These are phyloP conservation scores for Fallopia convolvulus DNA, from an alignment of 148 eudicot genomes.

Conservation along the genomic window DNA sequence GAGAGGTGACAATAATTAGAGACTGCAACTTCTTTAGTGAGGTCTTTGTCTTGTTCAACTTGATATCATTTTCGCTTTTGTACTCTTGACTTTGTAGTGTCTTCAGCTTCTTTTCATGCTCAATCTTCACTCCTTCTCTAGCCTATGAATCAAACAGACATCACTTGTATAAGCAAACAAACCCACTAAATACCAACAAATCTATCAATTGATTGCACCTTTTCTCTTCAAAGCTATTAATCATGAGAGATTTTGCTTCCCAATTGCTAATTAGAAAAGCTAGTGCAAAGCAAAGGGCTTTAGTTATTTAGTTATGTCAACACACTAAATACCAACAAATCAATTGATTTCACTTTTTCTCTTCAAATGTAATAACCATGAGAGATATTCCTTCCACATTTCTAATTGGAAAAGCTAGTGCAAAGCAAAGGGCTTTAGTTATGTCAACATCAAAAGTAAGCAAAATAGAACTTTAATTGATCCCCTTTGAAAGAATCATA, in stretches of 20 bases:
- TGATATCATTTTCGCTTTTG: slow-evolving; percentile 67
- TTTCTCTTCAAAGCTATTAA: background rate
- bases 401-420: background rate
- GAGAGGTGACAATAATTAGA: slow-evolving; percentile 77
- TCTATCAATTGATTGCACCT: background rate
- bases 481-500: background rate
- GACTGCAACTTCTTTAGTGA: slow-evolving; percentile 75
- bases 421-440: background rate
- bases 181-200: too few species aligned
- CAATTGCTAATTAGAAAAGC: background rate
- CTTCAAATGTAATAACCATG: background rate
- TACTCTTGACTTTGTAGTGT: slow-evolving; percentile 72
- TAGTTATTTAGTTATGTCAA: background rate
- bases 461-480: background rate
- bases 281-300: too few species aligned
- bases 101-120: slow-evolving; percentile 79
- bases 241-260: background rate
- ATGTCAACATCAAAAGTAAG: background rate
- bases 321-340: too few species aligned
- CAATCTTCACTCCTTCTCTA: slow-evolving; percentile 90
- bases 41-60: slow-evolving; percentile 89
- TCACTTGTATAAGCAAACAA: too few species aligned
- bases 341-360: background rate
- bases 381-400: background rate
- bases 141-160: slow-evolving; percentile 53